Base-by-base conservation (phyloP, 1,139 yeast genomes). In the Suhomyces panamericanus region DNA sequence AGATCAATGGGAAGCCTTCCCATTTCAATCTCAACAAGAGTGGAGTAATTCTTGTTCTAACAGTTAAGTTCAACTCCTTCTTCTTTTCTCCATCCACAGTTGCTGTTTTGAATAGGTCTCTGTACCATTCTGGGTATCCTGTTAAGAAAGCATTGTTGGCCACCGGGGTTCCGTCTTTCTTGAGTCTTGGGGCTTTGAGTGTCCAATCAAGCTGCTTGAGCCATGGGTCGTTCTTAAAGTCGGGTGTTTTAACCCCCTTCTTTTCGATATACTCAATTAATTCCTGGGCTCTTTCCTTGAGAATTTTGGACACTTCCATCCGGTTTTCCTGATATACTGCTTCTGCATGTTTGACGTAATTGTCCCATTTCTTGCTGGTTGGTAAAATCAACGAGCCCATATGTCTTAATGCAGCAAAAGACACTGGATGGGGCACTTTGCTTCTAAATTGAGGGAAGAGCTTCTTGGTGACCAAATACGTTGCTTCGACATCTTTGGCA, bases 121-220 rank as follows among this genome's bases (percentile, higher is more conserved):
- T 79, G 63, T 88, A 95, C 99, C 99, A 95, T 54, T 86, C 85
- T 0, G 99, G 99, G 59, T 77, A 89, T 0, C 97, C 98, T 0
- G 96, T 95, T 42, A 89, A 60, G 57, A 80, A 90, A 0, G 79
- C 77, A 61, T 89, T 96, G 28, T 80, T 81, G 43, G 90, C 88
- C n/a, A 70, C 77, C 0, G 88, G 88, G n/a, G 70, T 71, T 4
- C 95, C 96, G 32, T 80, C 77, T 60, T 88, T 90, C 14, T 84
- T 87, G 42, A 81, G 56, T 47, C 81, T 77, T 0, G 77, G 64
- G 1, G 87, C 85, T 38, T 75, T 75, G 3, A 83, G 69, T 0
- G 81, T 76, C 99, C 99, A 95, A 60, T 95, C 90, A 47, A 95
- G 70, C 62, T 95, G 99, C 4, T 75, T 71, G 32, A 91, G 69